Percentiles rank a stretch among this genome's conserved stretches.
Conservation (phyloP, 441 rosid genomes). For the Erodium moschatum region DNA sequence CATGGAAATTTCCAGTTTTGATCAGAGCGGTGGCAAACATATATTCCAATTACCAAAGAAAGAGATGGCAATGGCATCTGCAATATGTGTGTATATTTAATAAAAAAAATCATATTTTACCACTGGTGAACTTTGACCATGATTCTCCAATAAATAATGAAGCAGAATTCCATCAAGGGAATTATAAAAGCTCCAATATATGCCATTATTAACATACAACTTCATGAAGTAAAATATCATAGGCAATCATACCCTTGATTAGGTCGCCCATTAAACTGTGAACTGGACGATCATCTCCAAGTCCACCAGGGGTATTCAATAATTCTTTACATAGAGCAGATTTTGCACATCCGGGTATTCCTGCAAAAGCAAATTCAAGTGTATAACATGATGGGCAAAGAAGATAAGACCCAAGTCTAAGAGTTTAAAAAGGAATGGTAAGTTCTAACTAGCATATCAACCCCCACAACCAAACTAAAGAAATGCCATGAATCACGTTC, state of each 20-base stretch:
- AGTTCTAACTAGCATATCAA: not conserved
- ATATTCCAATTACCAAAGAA: not conserved
- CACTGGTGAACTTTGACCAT: not conserved
- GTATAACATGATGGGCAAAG: conserved; percentile 14
- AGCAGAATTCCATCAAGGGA: not conserved
- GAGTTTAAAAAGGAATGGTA: not conserved
- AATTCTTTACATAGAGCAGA: conserved; percentile 91
- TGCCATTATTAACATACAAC: not conserved
- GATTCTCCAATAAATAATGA: not conserved
- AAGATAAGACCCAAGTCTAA: not conserved
- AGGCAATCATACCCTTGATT: conserved; percentile 50
- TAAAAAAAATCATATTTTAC: not conserved
- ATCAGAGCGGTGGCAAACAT: not conserved
- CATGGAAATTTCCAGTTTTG: not conserved
- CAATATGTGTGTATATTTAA: too few species aligned
- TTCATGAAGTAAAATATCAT: not conserved
- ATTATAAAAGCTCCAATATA: not conserved
- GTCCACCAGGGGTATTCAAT: conserved; percentile 51
- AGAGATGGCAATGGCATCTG: not conserved
- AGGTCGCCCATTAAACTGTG: conserved; percentile 94
- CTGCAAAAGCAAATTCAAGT: conserved; percentile 29
- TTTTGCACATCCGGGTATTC: conserved; percentile 96
- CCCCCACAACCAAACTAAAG: not conserved
- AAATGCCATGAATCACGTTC: not conserved
- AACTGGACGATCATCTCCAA: conserved; percentile 77